Evolutionary conservation across 2,329 filamentous ascomycete genomes (phyloP).

Genomic region (Aureobasidium sp.): DNA sequence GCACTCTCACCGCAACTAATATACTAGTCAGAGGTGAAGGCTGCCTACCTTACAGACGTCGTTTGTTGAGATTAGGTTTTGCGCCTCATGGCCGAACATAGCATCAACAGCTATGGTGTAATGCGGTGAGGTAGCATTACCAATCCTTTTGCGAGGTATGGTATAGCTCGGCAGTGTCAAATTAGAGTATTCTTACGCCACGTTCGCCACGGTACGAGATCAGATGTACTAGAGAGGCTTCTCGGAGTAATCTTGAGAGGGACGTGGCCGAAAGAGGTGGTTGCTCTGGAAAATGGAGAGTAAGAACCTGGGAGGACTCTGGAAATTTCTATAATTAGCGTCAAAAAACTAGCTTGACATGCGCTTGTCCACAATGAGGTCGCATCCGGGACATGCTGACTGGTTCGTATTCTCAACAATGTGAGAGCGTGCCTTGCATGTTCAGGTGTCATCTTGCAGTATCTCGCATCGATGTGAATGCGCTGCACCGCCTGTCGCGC

Average conservation of each 20-base stretch:
- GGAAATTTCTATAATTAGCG: not conserved
- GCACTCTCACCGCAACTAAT: not conserved
- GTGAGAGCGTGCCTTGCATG: not conserved
- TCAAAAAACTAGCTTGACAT: not conserved
- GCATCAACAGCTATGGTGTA: not conserved
- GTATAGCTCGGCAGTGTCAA: not conserved
- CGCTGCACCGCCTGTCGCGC: not conserved
- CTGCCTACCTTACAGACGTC: not conserved
- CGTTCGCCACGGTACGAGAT: slow-evolving; percentile 7
- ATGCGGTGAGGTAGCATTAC: slow-evolving; percentile 1
- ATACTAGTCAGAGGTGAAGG: not conserved
- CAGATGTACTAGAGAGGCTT: not conserved
- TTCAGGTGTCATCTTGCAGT: not conserved
- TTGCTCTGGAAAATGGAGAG: not conserved
- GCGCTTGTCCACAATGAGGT: not conserved
- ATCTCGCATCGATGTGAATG: not conserved
- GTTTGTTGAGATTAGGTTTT: not conserved
- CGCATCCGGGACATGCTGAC: not conserved
- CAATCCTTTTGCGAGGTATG: slow-evolving; percentile 4
- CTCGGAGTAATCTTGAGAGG: not conserved
- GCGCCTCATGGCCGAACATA: not conserved
- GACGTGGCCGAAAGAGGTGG: not conserved
- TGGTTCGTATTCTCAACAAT: slow-evolving; percentile 7
- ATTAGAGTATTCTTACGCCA: not conserved
- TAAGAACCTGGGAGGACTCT: not conserved